phyloP scores from a whole-genome alignment of 768 basidiomycete species.

The Hygrocybe coccinea region DNA sequence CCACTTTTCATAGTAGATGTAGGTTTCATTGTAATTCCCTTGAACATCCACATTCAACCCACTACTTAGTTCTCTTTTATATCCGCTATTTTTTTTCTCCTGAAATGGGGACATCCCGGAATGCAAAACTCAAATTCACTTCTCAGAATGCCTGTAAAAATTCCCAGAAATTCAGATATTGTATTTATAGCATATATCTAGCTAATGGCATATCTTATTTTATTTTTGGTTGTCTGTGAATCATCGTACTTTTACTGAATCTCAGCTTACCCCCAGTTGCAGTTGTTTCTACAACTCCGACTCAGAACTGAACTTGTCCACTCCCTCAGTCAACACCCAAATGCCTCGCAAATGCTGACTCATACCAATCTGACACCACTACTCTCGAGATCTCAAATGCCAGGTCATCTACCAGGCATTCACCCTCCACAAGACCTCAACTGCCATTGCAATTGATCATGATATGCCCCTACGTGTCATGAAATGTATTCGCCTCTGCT shows the following conservation, averaged over 20 bases:
- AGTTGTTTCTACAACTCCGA: background rate
- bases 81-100: no score
- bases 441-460: slow-evolving; percentile 15
- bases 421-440: slow-evolving; percentile 10
- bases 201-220: no score
- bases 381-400: slow-evolving; percentile 19
- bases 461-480: slow-evolving; percentile 22
- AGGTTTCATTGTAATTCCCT: no score
- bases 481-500: slow-evolving; percentile 14
- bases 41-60: no score
- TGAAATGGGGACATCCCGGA: no score
- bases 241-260: background rate
- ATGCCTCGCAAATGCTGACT: background rate
- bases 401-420: slow-evolving; percentile 17
- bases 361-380: slow-evolving; percentile 11
- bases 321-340: no score
- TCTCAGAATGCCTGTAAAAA: no score
- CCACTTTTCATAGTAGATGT: no score
- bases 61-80: no score
- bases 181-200: no score
- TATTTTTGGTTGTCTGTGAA: background rate
- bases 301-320: background rate
- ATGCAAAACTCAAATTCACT: no score
- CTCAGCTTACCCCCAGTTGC: background rate
- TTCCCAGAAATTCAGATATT: no score